These are phyloP conservation scores for Panus rudis DNA, from an alignment of 768 basidiomycete genomes.

Conservation along the genomic window DNA sequence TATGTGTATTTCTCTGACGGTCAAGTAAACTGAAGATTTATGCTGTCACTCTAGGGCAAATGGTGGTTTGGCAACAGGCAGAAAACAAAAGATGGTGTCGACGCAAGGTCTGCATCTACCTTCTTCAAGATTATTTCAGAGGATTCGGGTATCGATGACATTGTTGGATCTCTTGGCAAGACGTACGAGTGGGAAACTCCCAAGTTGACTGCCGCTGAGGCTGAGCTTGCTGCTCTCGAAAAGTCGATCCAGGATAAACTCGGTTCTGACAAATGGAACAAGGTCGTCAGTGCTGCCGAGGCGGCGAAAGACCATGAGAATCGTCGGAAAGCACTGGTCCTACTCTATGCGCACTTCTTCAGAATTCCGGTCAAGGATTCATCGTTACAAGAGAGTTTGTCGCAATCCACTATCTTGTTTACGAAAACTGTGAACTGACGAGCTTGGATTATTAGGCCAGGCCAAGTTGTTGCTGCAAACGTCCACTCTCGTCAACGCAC, in stretches of 20 bases:
- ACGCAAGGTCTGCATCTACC: conserved; percentile 70
- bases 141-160: conserved; percentile 62
- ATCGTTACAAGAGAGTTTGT: conserved; percentile 58
- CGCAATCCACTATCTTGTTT: too few relatives aligned
- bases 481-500: conserved; percentile 67
- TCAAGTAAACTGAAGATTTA: background rate
- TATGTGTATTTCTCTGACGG: conserved; percentile 23
- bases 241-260: conserved; percentile 39
- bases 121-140: conserved; percentile 89
- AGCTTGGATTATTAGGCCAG: conserved; percentile 48
- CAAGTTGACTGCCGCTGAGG: conserved; percentile 19
- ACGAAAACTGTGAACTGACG: background rate
- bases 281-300: conserved; percentile 36
- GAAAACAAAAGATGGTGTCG: conserved; percentile 88
- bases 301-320: conserved; percentile 28
- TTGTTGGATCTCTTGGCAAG: conserved; percentile 63
- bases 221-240: conserved; percentile 42
- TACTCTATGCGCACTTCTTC: conserved; percentile 83
- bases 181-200: conserved; percentile 56
- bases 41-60: conserved; percentile 43
- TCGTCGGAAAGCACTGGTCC: conserved; percentile 51
- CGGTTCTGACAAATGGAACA: conserved; percentile 45
- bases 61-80: conserved; percentile 97
- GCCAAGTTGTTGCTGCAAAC: conserved; percentile 59
- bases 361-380: conserved; percentile 49